These are phyloP conservation scores for Penicillium paxilli DNA, from an alignment of 495 filamentous ascomycete genomes.

Conservation along the genomic window DNA sequence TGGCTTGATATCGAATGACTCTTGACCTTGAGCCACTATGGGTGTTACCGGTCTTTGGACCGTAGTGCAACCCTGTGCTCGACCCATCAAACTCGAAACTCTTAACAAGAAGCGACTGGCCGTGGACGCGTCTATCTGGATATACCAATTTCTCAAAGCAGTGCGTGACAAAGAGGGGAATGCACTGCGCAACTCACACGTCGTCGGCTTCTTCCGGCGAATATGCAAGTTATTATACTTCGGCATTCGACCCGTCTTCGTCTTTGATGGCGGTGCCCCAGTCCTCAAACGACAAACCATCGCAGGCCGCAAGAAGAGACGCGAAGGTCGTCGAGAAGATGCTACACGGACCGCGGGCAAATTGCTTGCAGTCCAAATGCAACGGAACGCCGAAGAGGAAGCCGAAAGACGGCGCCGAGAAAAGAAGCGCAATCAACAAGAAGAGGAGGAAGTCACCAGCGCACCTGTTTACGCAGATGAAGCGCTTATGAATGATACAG, in stretches of 20 bases:
- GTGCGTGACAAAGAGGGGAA: slow-evolving; percentile 98
- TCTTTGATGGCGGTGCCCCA: slow-evolving; percentile 95
- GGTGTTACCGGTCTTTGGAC: slow-evolving; percentile 98
- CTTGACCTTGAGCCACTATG: slow-evolving; percentile 53
- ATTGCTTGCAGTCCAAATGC: slow-evolving; percentile 89
- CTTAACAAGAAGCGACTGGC: slow-evolving; percentile 93
- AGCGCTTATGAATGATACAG: slow-evolving; percentile 72
- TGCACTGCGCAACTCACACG: slow-evolving; percentile 88
- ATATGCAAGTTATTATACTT: slow-evolving; percentile 97
- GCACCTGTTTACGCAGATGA: slow-evolving; percentile 88
- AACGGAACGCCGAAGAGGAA: slow-evolving; percentile 82
- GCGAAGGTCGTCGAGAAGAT: slow-evolving; percentile 92
- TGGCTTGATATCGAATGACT: background rate
- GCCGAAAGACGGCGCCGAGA: slow-evolving; percentile 61
- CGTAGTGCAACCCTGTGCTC: slow-evolving; percentile 85
- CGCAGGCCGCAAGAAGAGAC: slow-evolving; percentile 68
- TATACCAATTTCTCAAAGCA: slow-evolving; percentile 98
- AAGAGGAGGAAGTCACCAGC: slow-evolving; percentile 69
- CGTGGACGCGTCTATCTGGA: slow-evolving; percentile 98
- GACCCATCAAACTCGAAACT: slow-evolving; percentile 85
- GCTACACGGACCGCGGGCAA: slow-evolving; percentile 86
- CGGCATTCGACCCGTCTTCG: slow-evolving; percentile 96
- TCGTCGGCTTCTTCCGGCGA: slow-evolving; percentile 95
- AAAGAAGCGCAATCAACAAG: slow-evolving; percentile 42
- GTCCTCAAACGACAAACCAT: slow-evolving; percentile 90